These are phyloP conservation scores for Phytopythium mirpurense DNA, from an alignment of 352 stramenopile species.

Conservation along the genomic window DNA sequence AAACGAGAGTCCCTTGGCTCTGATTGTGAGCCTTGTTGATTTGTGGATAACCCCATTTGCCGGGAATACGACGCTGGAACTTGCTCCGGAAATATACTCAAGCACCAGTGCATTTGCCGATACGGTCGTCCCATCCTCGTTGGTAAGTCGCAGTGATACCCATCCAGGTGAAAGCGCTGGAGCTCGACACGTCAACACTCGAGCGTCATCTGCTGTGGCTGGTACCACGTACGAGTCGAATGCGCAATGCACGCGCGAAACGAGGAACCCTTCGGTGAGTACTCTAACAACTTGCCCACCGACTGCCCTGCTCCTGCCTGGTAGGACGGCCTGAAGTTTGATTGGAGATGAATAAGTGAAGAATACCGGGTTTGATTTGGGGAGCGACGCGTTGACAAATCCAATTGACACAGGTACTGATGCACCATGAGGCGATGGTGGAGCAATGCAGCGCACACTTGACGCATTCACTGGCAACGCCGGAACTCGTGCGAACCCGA, in stretches of 20 bases:
- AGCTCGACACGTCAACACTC: constrained; percentile 22
- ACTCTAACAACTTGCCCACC: constrained; percentile 18
- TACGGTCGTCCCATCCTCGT: constrained; percentile 8
- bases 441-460: constrained; percentile 20
- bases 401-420: not conserved
- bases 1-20: constrained; percentile 13
- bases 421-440: constrained; percentile 2
- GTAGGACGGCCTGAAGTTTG: constrained; percentile 4
- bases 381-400: not conserved
- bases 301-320: constrained; percentile 11
- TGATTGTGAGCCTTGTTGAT: constrained; percentile 19
- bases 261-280: constrained; percentile 9
- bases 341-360: constrained; percentile 16
- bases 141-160: constrained; percentile 23
- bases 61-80: constrained; percentile 14
- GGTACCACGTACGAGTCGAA: constrained; percentile 26
- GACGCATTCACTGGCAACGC: constrained; percentile 15
- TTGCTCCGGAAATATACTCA: constrained; percentile 17
- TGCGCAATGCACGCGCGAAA: constrained; percentile 21
- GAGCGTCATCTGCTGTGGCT: constrained; percentile 11
- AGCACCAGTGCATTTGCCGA: constrained; percentile 40
- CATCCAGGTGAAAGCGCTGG: constrained; percentile 15
- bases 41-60: constrained; percentile 25
- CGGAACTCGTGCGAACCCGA: constrained; percentile 19
- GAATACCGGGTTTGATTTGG: not conserved